Evolutionary conservation across 73 alveolate genomes (phyloP), one percentile per base, ranked within the genome.

Genomic region (Paramecium octaurelia): DNA sequence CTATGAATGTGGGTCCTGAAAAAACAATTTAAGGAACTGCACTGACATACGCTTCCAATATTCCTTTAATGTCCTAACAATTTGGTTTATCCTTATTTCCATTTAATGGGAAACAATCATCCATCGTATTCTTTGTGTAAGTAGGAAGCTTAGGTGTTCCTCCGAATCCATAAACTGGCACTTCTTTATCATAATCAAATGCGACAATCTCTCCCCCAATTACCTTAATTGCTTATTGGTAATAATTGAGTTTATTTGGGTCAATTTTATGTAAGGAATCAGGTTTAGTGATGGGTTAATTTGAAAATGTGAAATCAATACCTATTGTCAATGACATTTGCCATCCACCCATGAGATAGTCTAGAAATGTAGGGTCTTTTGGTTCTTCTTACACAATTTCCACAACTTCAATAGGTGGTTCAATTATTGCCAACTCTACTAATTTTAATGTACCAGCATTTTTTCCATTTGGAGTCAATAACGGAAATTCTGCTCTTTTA

Each of bases 101-200:
- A 44, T 80, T 80, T 11, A 80, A 24, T 8, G 91, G 91, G 34
- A 80, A 80, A 80, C 91, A 80, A 23, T 80, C 91, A 80, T 80
- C 91, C 91, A 80, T 80, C 14, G 91, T 80, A 44, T 23, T 80
- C 38, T 80, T 80, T 24, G 70, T 80, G 24, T 80, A 80, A 24
- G 70, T 80, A 43, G 91, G 91, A 4, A 80, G 18, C 23, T 80
- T 80, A 6, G 91, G 91, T 7, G 70, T 80, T 21, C 91, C 91
- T 5, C 91, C 91, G 46, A 80, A 80, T 42, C 91, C 91, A 80
- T 44, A 80, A 44, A 80, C 91, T 44, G 91, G 91, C 2, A 80
- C 91, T 20, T 80, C 43, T 24, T 80, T 80, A 80, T 80, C 91
- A 80, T 80, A 35, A 80, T 80, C 91, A 10, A 80, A 80, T 80